A percentile compares a stretch with the other conserved stretches of the same genome.
Evolutionary conservation across 352 stramenopile species (phyloP).

Genomic region (Globisporangium uncinulatum): DNA sequence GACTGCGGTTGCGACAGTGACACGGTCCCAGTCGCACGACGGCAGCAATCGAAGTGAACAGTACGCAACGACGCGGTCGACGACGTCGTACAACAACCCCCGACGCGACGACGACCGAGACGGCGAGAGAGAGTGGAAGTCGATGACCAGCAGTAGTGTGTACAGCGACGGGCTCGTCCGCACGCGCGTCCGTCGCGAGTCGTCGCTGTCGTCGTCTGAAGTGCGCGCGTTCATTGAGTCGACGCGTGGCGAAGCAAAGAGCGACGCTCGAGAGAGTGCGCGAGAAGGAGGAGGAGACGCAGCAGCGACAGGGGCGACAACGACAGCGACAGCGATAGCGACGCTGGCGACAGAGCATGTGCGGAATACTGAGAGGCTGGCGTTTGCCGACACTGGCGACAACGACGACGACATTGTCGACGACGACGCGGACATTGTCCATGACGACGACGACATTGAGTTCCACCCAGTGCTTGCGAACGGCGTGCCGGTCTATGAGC

Average conservation of each 20-base stretch:
- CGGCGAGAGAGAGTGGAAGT: neutral
- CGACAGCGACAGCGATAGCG: neutral
- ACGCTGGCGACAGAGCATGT: neutral
- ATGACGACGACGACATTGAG: conserved; percentile 25
- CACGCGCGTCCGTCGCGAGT: neutral
- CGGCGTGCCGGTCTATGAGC: conserved; percentile 12
- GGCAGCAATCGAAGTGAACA: neutral
- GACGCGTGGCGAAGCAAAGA: neutral
- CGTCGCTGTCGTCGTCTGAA: conserved; percentile 28
- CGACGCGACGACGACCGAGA: too few relatives aligned
- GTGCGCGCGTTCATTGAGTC: conserved; percentile 12
- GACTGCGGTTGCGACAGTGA: conserved; percentile 8
- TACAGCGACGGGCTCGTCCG: neutral
- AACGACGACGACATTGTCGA: conserved; percentile 6
- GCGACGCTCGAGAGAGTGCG: neutral
- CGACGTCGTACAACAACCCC: too few relatives aligned
- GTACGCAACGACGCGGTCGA: too few relatives aligned
- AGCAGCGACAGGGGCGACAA: neutral
- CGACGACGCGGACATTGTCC: conserved; percentile 17
- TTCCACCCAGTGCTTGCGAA: conserved; percentile 28
- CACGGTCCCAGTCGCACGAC: neutral
- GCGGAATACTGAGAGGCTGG: neutral
- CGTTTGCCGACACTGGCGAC: neutral
- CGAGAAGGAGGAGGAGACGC: neutral
- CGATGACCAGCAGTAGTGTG: neutral